Evolutionary conservation across 208 protist genomes (phyloP).

Genomic region (Leishmania braziliensis): DNA sequence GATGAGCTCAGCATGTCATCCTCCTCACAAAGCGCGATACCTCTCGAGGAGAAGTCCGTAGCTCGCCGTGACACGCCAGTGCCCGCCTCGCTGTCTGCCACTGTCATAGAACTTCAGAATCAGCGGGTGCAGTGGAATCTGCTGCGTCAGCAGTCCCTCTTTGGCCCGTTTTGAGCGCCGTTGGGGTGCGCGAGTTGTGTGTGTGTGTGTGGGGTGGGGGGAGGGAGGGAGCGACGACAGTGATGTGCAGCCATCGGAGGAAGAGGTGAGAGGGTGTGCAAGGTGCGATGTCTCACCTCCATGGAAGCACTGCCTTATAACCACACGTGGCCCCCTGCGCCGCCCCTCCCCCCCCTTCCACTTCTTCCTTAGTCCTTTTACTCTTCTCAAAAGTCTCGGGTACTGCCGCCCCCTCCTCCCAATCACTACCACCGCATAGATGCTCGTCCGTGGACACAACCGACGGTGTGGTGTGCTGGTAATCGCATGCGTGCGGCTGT

Average conservation of each 20-base stretch:
- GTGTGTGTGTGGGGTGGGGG: too few relatives aligned
- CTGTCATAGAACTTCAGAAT: constrained; percentile 46
- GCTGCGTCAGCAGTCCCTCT: constrained; percentile 25
- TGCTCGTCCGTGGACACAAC: background rate
- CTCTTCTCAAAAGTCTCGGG: too few relatives aligned
- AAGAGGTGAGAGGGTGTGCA: background rate
- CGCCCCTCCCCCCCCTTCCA: too few relatives aligned
- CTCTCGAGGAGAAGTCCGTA: background rate
- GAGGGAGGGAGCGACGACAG: background rate
- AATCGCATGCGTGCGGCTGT: background rate
- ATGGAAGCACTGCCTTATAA: background rate
- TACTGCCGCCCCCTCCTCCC: background rate
- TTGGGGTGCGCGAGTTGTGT: too few relatives aligned
- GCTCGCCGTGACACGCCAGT: background rate
- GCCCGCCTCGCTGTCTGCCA: constrained; percentile 35
- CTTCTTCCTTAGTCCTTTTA: too few relatives aligned
- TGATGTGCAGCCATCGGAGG: background rate
- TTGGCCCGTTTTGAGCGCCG: constrained; percentile 16
- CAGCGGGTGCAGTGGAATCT: constrained; percentile 32
- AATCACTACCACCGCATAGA: background rate
- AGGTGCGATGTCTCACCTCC: too few relatives aligned
- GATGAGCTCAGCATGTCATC: background rate
- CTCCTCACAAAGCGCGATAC: background rate
- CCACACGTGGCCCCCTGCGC: too few relatives aligned
- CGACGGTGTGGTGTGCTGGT: background rate